Base-by-base conservation (phyloP, 148 eudicot species). In the Polygonum aviculare region DNA sequence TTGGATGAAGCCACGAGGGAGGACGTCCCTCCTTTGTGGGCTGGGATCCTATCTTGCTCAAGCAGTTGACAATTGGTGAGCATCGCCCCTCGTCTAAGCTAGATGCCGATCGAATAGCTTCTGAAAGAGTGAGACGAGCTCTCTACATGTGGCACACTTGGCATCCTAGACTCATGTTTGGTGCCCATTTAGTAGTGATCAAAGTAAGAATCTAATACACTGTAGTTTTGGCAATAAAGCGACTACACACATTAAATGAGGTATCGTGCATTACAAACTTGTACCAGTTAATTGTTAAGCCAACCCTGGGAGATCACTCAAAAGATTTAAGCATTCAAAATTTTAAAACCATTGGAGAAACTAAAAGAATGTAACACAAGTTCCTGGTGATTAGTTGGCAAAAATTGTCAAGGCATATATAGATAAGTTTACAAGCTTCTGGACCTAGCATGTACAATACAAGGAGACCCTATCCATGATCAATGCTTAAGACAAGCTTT, bases 71-170 rank as follows among this genome's bases (percentile, higher is more conserved):
- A 35, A 93, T 83, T 7, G 86, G 79, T 6, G 93, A 83, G 76
- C 98, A 93, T 82, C 91, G 85, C 52, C 96, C 93, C 76, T 89
- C 96, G 10, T 83, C 89, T 39, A 5, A 40, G 77, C 89, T 93
- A n/a, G 96, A 89, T n/a, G 76, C 98, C 91, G 16, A 87, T 85
- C 0, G 93, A 93, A 85, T 89, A 89, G 76, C 98, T 93, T 82
- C 98, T 81, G 75, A 90, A 89, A 51, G 96, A 93, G 76, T 82
- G 89, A 39, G 96, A 91, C 1, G 98, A 96, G 74, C 98, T 93
- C 78, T 90, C 92, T 62, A 93, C 96, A n/a, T 78, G 48, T 88
- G 98, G 87, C 96, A 93, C 69, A 88, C 96, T 33, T 90, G 88
- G 78, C 98, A 93, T 76, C 93, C 91, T 76, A 89, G 85, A 78